Evolutionary conservation across 139 green algal genomes (phyloP), one percentile per base, ranked within the genome.

Genomic region (Axilococcus clingmanii): DNA sequence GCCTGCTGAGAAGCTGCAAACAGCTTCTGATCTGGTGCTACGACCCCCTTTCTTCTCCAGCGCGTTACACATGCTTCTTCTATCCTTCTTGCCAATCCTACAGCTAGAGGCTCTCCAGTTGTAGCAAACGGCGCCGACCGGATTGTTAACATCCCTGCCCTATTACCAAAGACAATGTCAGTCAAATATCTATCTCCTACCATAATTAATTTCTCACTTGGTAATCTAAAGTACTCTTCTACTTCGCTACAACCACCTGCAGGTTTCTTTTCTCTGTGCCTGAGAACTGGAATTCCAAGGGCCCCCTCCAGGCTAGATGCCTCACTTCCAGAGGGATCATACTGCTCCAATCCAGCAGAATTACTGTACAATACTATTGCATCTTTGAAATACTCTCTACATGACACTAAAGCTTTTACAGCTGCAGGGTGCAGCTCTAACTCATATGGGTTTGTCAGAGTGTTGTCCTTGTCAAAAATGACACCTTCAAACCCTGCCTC

Each of bases 391-490:
- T 94, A 95, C 0, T 51, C 68, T 1, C 20, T 11, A 61, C 79
- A 91, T 5, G 48, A 29, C 17, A 55, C 46, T 54, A 94, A 61
- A 0, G 69, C 57, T 8, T 12, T 24, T 15, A 4, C 17, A n/a
- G 24, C 55, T 71, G 51, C 17, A 15, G 72, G 59, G 19, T 72
- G 41, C 9, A 87, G 50, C 20, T 67, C 40, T 6, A 79, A 25
- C 11, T 46, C 49, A 59, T 92, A 97, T 0, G 89, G 89, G 46
- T 62, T 43, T 22, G 82, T 91, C 2, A 97, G 61, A 1, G 89
- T 97, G 81, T 97, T 95, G 77, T 97, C 89, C 66, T 97, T 97
- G 68, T 97, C 89, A 63, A 95, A 90, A 1, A 95, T 66, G 27
- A 71, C 71, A 7, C 69, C 85, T 36, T 77, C 62, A 64, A 93